Base-by-base conservation (phyloP, 805 yeast genomes). In the Kodamaea neixiangensis region DNA sequence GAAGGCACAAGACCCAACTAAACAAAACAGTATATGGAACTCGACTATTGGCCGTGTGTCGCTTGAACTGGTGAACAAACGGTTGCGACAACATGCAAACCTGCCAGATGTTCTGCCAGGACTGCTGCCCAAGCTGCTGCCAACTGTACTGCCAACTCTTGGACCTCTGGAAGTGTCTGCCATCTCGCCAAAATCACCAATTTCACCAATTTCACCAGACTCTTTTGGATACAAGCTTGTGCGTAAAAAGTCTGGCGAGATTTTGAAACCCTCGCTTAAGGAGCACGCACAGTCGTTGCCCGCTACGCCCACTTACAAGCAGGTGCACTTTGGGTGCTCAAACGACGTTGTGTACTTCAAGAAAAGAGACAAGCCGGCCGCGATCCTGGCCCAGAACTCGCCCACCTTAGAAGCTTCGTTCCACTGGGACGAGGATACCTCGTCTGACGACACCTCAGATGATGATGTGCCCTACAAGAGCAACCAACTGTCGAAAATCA, bases 191-290 rank as follows among this genome's bases (percentile, higher is more conserved):
- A 18, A n/a, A 7, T 37, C 44, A 13, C 33, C 44, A 3, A 40
- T 22, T 20, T 40, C 44, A 9, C 44, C 44, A 19, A 11, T 21
- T 6, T 42, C 45, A 2, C 45, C 37, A 1, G 38, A 38, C 39
- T 46, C 49, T 2, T 31, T 40, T 17, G 48, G 48, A n/a, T 59
- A 65, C 50, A 61, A 58, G 47, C 68, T 88, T 48, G 80, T 89
- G 3, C 82, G 96, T 45, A 92, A 91, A 66, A 91, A 91, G 66
- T 82, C 90, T 0, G 97, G 96, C n/a, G 97, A 90, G 63, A 71
- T 87, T 41, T 86, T 89, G 42, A 88, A 88, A 62, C 82, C 92
- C 2, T 85, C 89, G 11, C 73, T 89, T 50, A 86, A 85, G 61
- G 73, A 78, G 20, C 72, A 76, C 54, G 34, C 44, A 7, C 61